Conservation (phyloP, 495 filamentous ascomycete genomes). For the Chaetomium tenue region DNA sequence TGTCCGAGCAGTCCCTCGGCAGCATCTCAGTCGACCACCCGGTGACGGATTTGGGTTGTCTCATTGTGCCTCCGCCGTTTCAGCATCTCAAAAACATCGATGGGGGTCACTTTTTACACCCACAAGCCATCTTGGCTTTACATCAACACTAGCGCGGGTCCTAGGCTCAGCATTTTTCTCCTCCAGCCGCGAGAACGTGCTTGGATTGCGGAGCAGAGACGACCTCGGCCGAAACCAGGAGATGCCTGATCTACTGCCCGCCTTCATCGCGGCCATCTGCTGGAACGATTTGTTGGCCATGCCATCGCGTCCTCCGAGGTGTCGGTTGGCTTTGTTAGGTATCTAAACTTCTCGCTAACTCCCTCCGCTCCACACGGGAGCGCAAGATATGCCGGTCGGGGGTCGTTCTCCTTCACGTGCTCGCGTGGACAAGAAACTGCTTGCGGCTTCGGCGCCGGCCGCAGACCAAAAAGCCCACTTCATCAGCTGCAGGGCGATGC, state of each 20-base stretch:
- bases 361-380: background rate
- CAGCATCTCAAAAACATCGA: background rate
- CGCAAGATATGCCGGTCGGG: constrained; percentile 2
- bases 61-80: too few relatives aligned
- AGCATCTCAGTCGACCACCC: too few relatives aligned
- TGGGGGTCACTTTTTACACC: too few relatives aligned
- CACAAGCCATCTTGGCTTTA: too few relatives aligned
- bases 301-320: background rate
- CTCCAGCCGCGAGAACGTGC: too few relatives aligned
- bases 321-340: background rate
- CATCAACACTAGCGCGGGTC: too few relatives aligned
- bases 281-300: background rate
- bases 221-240: too few relatives aligned
- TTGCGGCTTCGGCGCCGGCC: background rate
- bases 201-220: too few relatives aligned
- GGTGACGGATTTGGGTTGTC: too few relatives aligned
- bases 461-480: background rate
- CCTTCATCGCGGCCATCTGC: background rate
- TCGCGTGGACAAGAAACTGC: background rate
- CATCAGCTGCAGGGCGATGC: constrained; percentile 4
- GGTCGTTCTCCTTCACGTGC: background rate
- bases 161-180: too few relatives aligned
- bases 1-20: background rate
- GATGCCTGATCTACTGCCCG: too few relatives aligned
- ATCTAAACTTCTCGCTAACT: background rate